A percentile compares a stretch with the other conserved stretches of the same genome.
phyloP scores from a whole-genome alignment of 2,329 filamentous ascomycete genomes.

The Xylariaceae sp. region DNA sequence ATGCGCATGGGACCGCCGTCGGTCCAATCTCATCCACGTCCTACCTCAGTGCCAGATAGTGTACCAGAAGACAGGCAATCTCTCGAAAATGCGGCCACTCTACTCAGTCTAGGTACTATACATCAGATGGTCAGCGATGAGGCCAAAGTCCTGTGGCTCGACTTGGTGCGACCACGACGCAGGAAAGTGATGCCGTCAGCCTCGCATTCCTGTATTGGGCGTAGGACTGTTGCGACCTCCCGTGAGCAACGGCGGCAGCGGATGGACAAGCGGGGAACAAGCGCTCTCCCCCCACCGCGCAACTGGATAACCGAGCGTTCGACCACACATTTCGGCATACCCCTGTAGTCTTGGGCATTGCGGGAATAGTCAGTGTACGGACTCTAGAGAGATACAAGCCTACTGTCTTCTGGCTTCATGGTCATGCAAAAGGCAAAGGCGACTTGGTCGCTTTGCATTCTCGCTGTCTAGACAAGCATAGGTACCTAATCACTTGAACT shows the following conservation, averaged over 20 bases:
- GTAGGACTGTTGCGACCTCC: constrained; percentile 13
- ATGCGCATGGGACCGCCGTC: neutral
- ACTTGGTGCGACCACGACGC: constrained; percentile 6
- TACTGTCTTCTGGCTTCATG: neutral
- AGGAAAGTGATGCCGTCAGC: constrained; percentile 15
- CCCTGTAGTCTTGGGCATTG: no score
- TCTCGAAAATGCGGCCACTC: neutral
- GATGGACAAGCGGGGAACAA: constrained; percentile 6
- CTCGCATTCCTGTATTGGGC: constrained; percentile 16
- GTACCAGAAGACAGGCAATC: neutral
- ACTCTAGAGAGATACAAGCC: no score
- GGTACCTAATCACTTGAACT: neutral
- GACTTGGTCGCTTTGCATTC: constrained; percentile 9
- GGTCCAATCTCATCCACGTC: constrained; percentile 2
- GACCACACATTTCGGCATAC: no score
- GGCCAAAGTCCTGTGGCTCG: constrained; percentile 3
- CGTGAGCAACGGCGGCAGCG: constrained; percentile 7
- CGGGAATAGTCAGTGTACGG: no score
- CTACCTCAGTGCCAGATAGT: neutral
- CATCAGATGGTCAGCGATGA: constrained; percentile 1
- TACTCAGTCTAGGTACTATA: no score
- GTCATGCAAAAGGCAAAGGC: constrained; percentile 11
- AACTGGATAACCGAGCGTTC: neutral
- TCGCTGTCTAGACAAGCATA: neutral
- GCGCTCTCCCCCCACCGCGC: neutral